Evolutionary conservation across 257 asterid genomes (phyloP).

Genomic region (Oldenlandia corymbosa): DNA sequence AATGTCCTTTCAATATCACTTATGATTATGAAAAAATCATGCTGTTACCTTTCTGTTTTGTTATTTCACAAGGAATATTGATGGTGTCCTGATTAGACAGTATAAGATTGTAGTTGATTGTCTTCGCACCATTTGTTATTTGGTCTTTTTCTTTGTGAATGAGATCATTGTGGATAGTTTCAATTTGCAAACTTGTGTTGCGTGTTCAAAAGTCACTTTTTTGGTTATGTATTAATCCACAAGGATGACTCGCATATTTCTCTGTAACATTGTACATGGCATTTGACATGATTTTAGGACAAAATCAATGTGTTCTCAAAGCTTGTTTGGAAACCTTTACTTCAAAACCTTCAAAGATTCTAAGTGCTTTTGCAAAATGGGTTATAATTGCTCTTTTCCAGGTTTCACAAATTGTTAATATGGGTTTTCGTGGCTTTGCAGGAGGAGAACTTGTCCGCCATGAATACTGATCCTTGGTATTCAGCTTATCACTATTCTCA

Average conservation of each 20-base stretch:
- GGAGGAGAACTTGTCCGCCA: constrained; percentile 91
- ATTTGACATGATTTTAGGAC: not conserved
- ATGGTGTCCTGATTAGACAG: no score
- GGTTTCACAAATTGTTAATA: not conserved
- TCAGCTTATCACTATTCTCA: constrained; percentile 97
- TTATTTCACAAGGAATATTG: no score
- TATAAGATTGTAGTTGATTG: not conserved
- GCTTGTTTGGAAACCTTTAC: not conserved
- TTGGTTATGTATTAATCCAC: no score
- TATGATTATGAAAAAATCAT: not conserved
- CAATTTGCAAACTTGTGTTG: not conserved
- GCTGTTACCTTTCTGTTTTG: not conserved
- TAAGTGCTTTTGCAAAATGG: not conserved
- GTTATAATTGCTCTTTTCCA: not conserved
- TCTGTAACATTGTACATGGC: no score
- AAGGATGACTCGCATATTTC: no score
- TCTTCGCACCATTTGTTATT: not conserved
- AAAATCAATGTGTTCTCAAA: not conserved
- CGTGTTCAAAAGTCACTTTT: no score
- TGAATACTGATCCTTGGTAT: constrained; percentile 96
- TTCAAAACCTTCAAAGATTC: not conserved
- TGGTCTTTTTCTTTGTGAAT: not conserved
- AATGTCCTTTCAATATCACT: constrained; percentile 3
- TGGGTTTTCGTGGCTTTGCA: constrained; percentile 20
- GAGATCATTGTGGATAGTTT: not conserved